A percentile compares a stretch with the other conserved stretches of the same genome.
Evolutionary conservation across 306 rosid species (phyloP).

Genomic region (Cucurbita maxima): DNA sequence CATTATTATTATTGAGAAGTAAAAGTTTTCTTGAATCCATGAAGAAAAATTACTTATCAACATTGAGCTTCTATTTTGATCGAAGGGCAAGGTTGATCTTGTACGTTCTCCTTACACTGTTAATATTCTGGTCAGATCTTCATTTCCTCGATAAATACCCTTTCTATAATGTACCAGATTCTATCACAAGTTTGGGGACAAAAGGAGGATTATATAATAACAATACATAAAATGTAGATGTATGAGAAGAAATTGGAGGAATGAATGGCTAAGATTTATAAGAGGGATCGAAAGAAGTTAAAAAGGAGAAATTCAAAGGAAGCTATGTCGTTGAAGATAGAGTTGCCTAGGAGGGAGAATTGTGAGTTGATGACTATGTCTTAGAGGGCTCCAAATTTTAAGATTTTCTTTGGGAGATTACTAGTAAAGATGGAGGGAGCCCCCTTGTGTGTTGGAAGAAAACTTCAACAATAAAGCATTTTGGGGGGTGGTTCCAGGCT

Average conservation of each 20-base stretch:
- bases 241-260: not conserved
- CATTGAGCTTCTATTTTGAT: not conserved
- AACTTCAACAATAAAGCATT: no score
- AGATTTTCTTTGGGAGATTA: not conserved
- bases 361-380: not conserved
- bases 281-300: not conserved
- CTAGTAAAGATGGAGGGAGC: no score
- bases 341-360: not conserved
- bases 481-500: no score
- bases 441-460: no score
- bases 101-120: not conserved
- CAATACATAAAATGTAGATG: not conserved
- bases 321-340: not conserved
- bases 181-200: not conserved
- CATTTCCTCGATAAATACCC: not conserved
- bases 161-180: not conserved
- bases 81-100: not conserved
- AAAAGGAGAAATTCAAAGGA: not conserved
- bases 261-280: not conserved
- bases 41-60: not conserved
- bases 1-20: not conserved
- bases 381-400: not conserved
- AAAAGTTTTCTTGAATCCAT: not conserved
- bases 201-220: not conserved
- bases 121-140: not conserved